These are phyloP conservation scores for Vigna trinervia DNA, from an alignment of 306 rosid genomes.

Conservation along the genomic window DNA sequence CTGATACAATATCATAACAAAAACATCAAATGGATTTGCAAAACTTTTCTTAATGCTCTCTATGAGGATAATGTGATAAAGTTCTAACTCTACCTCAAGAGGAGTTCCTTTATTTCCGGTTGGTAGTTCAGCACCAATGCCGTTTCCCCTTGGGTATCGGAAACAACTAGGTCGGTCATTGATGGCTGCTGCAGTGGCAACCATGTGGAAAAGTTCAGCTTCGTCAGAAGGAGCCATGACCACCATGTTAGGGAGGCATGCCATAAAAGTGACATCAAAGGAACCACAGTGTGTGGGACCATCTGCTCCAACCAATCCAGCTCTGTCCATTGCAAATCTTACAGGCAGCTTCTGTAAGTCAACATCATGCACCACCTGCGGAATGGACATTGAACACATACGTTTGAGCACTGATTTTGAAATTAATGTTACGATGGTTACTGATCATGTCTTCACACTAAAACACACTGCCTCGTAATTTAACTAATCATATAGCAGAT, in stretches of 20 bases:
- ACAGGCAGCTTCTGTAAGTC: constrained; percentile 94
- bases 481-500: background rate
- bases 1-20: constrained; percentile 56
- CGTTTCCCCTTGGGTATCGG: constrained; percentile 94
- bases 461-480: background rate
- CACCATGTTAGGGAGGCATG: constrained; percentile 99
- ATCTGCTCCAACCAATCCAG: constrained; percentile 97
- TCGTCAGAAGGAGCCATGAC: constrained; percentile 99
- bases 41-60: background rate
- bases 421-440: background rate
- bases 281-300: constrained; percentile 93
- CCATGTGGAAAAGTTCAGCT: constrained; percentile 94
- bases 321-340: constrained; percentile 98
- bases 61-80: constrained; percentile 21
- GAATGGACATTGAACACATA: constrained; percentile 33
- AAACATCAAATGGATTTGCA: constrained; percentile 32
- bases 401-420: constrained; percentile 19
- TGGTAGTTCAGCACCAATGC: constrained; percentile 80
- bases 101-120: constrained; percentile 86
- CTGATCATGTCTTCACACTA: background rate
- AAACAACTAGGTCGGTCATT: constrained; percentile 95
- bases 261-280: constrained; percentile 96
- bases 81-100: constrained; percentile 52
- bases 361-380: constrained; percentile 96
- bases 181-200: constrained; percentile 94